Evolutionary conservation across 345 rosid species (phyloP).

Genomic region (Boechera divaricarpa): DNA sequence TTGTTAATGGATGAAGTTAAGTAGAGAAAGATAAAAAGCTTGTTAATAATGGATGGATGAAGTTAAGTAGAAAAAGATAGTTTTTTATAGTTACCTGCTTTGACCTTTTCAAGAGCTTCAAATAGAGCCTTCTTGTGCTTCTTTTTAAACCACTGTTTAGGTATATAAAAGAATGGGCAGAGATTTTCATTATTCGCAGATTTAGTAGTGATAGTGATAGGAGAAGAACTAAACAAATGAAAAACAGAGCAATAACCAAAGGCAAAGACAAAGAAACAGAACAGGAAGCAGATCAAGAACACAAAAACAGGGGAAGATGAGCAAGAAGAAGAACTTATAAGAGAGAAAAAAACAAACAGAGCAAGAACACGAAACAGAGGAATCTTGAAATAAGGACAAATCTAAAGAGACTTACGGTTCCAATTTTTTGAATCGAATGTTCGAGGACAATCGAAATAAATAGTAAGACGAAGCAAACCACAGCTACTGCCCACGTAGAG

Average conservation of each 20-base stretch:
- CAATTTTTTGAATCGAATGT: conserved; percentile 53
- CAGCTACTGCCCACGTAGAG: conserved; percentile 90
- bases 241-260: background rate
- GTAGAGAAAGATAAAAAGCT: conserved; percentile 2
- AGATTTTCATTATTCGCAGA: background rate
- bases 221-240: background rate
- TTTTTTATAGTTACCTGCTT: conserved; percentile 58
- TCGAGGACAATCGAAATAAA: conserved; percentile 61
- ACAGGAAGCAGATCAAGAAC: background rate
- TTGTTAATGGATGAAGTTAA: conserved; percentile 23
- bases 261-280: background rate
- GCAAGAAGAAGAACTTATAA: background rate
- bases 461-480: conserved; percentile 71
- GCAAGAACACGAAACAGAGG: conserved; percentile 56
- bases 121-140: conserved; percentile 63
- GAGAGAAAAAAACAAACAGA: conserved; percentile 6
- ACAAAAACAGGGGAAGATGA: background rate
- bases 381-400: background rate
- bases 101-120: conserved; percentile 80
- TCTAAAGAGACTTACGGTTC: conserved; percentile 29
- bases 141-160: conserved; percentile 57
- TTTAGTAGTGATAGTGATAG: background rate
- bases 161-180: background rate
- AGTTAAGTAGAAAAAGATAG: background rate
- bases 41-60: conserved; percentile 16